Base-by-base conservation (phyloP, 1,284 basidiomycete species). In the Moniliophthora roreri region DNA sequence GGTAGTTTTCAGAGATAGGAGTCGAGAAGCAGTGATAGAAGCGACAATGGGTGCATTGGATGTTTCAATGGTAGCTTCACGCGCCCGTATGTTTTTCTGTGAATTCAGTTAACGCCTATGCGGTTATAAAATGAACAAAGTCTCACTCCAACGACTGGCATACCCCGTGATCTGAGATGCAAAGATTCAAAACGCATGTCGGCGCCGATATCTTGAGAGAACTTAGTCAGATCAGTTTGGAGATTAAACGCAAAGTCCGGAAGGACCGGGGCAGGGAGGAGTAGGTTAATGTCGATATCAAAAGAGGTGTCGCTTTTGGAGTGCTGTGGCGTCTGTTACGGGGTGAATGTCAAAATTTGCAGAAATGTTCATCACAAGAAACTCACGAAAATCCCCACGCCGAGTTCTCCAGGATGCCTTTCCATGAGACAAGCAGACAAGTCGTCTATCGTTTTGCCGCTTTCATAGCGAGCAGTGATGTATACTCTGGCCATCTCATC, bases 361-460 rank as follows among this genome's bases (percentile, higher is more conserved):
- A 32, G 10, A 18, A 21, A 10, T 8, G 18, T 21, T 13, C 21
- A 42, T 16, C 11, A 15, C 9, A 5, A 26, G 13, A 26, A 3
- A 45, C 52, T 42, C 23, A 53, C 52, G 35, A 53, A 53, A 16
- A 53, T 36, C 13, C 52, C 52, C 18, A 53, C 39, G 18, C 52
- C 52, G 10, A 37, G 4, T 21, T 28, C 44, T 20, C 52, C 52
- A 15, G 47, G 47, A 15, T 35, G 35, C 13, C 39, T 42, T 24
- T 53, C 39, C 39, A 53, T 49, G 7, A 53, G 52, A 35, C 52
- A 53, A n/a, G 35, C 52, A 23, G 11, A 40, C 5, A 39, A 18
- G 1, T 28, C 11, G 20, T 53, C 47, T 20, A 26, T 18, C 15
- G 18, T 44, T 16, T 47, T 21, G 13, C 15, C 38, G 2, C 20